phyloP scores from a whole-genome alignment of 371 early-diverging fungal species.

The Rhizopus stolonifer region DNA sequence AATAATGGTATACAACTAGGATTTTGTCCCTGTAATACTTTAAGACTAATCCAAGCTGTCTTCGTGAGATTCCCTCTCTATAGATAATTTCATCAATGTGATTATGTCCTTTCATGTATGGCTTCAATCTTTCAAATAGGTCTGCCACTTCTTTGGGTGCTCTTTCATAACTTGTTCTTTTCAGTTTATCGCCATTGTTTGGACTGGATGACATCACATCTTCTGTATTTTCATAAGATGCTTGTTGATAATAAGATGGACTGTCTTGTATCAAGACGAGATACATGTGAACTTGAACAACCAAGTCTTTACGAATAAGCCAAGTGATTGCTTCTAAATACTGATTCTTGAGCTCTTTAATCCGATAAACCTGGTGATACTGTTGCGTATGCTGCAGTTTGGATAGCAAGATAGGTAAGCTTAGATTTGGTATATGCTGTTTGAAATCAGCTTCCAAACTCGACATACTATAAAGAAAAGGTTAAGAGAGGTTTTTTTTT shows the following conservation, averaged over 20 bases:
- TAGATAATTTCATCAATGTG: conserved; percentile 84
- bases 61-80: conserved; percentile 67
- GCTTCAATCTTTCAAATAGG: conserved; percentile 64
- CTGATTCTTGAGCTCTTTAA: conserved; percentile 63
- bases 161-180: conserved; percentile 35
- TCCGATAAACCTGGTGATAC: conserved; percentile 60
- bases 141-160: conserved; percentile 56
- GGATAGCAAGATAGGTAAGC: conserved; percentile 71
- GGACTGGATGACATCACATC: conserved; percentile 19
- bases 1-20: conserved; percentile 50
- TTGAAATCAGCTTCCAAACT: conserved; percentile 61
- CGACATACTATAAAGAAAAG: conserved; percentile 39
- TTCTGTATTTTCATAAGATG: conserved; percentile 3
- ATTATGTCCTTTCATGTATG: conserved; percentile 80
- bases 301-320: conserved; percentile 73
- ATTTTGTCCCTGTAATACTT: conserved; percentile 59
- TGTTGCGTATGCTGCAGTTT: conserved; percentile 75
- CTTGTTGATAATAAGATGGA: background rate
- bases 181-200: conserved; percentile 27
- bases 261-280: conserved; percentile 52
- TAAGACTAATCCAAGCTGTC: conserved; percentile 61
- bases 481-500: background rate
- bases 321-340: conserved; percentile 83
- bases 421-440: conserved; percentile 64
- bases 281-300: conserved; percentile 85